These are phyloP conservation scores for Citeromyces hawaiiensis DNA, from an alignment of 1,139 yeast species.

Conservation along the genomic window DNA sequence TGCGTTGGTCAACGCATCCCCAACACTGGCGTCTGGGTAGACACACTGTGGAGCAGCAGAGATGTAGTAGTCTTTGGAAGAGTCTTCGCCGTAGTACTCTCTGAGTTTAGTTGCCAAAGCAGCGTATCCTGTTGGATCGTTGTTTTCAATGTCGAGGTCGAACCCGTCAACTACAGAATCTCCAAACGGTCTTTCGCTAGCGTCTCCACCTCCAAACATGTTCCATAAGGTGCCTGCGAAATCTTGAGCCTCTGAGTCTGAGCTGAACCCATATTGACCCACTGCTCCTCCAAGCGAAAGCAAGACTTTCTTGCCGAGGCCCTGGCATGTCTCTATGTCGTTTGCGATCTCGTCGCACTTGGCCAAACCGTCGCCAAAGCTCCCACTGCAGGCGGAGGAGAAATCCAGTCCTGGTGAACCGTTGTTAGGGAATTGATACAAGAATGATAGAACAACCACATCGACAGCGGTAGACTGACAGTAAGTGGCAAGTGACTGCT, in stretches of 20 bases:
- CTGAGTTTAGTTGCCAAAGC: constrained; percentile 54
- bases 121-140: constrained; percentile 37
- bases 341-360: constrained; percentile 53
- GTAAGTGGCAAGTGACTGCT: constrained; percentile 48
- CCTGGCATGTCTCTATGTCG: constrained; percentile 78
- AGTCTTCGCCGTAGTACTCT: constrained; percentile 34
- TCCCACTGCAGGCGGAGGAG: constrained; percentile 49
- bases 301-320: constrained; percentile 60
- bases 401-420: constrained; percentile 42
- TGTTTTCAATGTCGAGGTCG: constrained; percentile 58
- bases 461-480: constrained; percentile 63
- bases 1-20: constrained; percentile 46
- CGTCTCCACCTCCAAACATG: constrained; percentile 67
- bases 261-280: constrained; percentile 63
- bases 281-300: constrained; percentile 83
- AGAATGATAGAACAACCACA: constrained; percentile 59
- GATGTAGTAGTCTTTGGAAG: constrained; percentile 54
- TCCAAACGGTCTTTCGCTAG: constrained; percentile 61
- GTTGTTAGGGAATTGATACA: constrained; percentile 34
- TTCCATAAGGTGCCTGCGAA: constrained; percentile 79
- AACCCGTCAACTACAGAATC: constrained; percentile 58
- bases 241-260: constrained; percentile 45
- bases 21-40: constrained; percentile 79
- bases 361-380: constrained; percentile 39
- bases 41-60: constrained; percentile 96